Evolutionary conservation across 2,329 filamentous ascomycete genomes (phyloP).

Genomic region (Uncinocarpus reesii): DNA sequence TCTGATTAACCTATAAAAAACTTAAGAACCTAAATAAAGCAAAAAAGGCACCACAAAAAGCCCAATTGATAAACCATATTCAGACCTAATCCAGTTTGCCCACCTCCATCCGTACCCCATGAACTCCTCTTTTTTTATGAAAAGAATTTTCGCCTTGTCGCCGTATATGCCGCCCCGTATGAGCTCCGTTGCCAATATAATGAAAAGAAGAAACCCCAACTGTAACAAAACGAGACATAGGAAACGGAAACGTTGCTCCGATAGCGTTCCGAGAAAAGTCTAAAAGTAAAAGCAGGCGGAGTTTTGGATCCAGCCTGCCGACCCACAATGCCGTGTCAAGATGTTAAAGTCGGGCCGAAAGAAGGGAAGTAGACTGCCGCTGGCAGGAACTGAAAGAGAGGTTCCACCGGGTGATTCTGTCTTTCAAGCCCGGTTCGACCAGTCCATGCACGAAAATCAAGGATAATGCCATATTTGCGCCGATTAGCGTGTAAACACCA

Average conservation of each 20-base stretch:
- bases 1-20: slow-evolving; percentile 7
- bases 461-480: not conserved
- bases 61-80: slow-evolving; percentile 12
- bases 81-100: not conserved
- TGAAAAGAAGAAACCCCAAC: not conserved
- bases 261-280: not conserved
- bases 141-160: not conserved
- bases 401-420: not conserved
- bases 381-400: not conserved
- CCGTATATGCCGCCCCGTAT: not conserved
- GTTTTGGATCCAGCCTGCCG: not conserved
- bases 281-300: not conserved
- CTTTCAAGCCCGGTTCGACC: not conserved
- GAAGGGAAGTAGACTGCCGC: not conserved
- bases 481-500: not conserved
- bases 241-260: not conserved
- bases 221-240: slow-evolving; percentile 5
- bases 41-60: slow-evolving; percentile 6
- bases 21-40: slow-evolving; percentile 7
- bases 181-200: slow-evolving; percentile 1
- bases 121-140: not conserved
- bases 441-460: not conserved
- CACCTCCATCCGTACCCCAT: not conserved
- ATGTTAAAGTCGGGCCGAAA: not conserved
- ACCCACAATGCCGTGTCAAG: not conserved